Evolutionary conservation across 495 filamentous ascomycete species (phyloP).

Genomic region (Amphirosellinia nigrospora): DNA sequence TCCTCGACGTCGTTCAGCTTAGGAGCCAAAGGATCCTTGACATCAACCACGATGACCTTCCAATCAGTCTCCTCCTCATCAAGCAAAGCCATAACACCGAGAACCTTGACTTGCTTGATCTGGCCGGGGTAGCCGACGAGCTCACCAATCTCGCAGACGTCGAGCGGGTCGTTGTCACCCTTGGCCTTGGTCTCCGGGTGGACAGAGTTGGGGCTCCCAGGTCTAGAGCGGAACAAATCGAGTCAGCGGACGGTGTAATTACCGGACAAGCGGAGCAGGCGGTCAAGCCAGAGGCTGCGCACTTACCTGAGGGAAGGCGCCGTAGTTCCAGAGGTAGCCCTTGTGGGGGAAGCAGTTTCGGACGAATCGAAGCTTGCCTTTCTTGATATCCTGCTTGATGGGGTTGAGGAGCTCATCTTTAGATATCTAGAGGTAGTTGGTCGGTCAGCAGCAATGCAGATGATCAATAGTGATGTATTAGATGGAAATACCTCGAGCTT

Average conservation of each 20-base stretch:
- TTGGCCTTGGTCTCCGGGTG: constrained; percentile 99
- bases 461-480: constrained; percentile 26
- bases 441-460: neutral
- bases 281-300: constrained; percentile 17
- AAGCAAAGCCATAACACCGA: constrained; percentile 98
- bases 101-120: constrained; percentile 99
- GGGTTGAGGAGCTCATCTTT: constrained; percentile 97
- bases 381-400: constrained; percentile 92
- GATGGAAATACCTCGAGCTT: constrained; percentile 83
- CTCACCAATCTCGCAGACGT: constrained; percentile 99
- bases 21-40: constrained; percentile 93
- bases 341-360: constrained; percentile 99
- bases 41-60: constrained; percentile 99
- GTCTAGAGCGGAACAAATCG: constrained; percentile 61
- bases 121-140: constrained; percentile 93
- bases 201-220: constrained; percentile 92
- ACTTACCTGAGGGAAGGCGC: constrained; percentile 94
- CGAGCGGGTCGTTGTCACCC: constrained; percentile 98
- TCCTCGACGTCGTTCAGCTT: constrained; percentile 99
- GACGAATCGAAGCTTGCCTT: constrained; percentile 94
- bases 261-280: constrained; percentile 21
- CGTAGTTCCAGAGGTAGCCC: constrained; percentile 99
- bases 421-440: constrained; percentile 70
- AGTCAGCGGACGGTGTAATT: constrained; percentile 24
- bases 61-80: constrained; percentile 99